These are phyloP conservation scores for Phytomonas sp. DNA, from an alignment of 208 protist species.

Conservation along the genomic window DNA sequence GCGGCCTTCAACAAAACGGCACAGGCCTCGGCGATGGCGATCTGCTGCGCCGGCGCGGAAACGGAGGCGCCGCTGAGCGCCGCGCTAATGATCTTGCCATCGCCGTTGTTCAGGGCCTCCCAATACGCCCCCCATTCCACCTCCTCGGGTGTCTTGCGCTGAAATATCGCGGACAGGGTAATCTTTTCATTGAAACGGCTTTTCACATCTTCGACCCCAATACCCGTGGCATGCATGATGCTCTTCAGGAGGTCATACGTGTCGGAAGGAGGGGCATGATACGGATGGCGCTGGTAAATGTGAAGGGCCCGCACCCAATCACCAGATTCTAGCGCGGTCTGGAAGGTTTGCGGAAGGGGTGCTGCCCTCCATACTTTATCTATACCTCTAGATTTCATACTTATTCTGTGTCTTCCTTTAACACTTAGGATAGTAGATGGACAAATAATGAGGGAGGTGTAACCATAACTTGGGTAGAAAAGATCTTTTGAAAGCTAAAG, in stretches of 20 bases:
- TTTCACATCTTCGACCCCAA: conserved; percentile 80
- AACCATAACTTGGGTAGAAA: not conserved
- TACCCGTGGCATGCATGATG: conserved; percentile 77
- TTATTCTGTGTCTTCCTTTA: not conserved
- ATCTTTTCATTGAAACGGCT: conserved; percentile 83
- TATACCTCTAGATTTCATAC: conserved; percentile 1
- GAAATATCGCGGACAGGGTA: conserved; percentile 56
- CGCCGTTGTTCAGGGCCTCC: conserved; percentile 76
- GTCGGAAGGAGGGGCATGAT: conserved; percentile 80
- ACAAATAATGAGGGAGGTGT: not conserved
- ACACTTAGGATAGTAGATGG: not conserved
- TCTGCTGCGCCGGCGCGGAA: conserved; percentile 33
- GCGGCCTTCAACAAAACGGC: conserved; percentile 70
- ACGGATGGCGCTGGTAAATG: conserved; percentile 79
- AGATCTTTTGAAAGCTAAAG: not conserved
- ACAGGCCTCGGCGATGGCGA: conserved; percentile 78
- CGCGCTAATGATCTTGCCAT: conserved; percentile 67
- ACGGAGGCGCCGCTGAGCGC: conserved; percentile 53
- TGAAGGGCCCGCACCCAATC: conserved; percentile 75
- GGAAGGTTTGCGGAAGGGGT: conserved; percentile 70
- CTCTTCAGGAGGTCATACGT: conserved; percentile 77
- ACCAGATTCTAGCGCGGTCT: conserved; percentile 65
- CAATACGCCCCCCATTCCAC: conserved; percentile 86
- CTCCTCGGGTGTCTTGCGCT: conserved; percentile 64
- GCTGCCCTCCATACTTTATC: conserved; percentile 77